phyloP scores from a whole-genome alignment of 2,329 filamentous ascomycete species.

The Phaeosphaeriaceae sp. region DNA sequence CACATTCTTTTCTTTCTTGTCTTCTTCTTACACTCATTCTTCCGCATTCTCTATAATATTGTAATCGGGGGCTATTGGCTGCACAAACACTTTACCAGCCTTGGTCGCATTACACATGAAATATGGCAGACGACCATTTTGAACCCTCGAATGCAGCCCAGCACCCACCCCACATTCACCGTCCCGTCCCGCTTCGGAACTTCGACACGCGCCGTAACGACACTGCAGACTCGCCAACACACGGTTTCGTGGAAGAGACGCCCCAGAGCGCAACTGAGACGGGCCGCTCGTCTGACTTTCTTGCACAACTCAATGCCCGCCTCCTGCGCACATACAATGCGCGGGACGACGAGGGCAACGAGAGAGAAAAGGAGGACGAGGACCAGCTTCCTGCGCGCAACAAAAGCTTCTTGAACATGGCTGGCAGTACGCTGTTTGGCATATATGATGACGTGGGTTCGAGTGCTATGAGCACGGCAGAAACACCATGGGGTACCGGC shows the following conservation, averaged over 20 bases:
- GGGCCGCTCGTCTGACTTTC: constrained; percentile 40
- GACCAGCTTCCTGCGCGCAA: constrained; percentile 61
- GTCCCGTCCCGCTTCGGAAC: constrained; percentile 48
- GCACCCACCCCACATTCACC: constrained; percentile 42
- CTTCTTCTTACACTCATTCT: constrained; percentile 14
- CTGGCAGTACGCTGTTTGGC: constrained; percentile 85
- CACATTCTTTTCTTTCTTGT: constrained; percentile 6
- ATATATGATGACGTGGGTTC: constrained; percentile 70
- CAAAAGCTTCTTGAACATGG: constrained; percentile 83
- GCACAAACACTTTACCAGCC: constrained; percentile 2
- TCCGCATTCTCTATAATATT: constrained; percentile 9
- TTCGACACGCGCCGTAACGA: constrained; percentile 30
- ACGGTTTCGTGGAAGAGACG: constrained; percentile 27
- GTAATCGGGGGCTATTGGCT: constrained; percentile 7
- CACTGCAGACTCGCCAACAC: constrained; percentile 34
- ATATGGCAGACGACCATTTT: constrained; percentile 41
- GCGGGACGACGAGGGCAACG: constrained; percentile 28
- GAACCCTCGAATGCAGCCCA: constrained; percentile 24
- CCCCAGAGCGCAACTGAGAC: constrained; percentile 28
- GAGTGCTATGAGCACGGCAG: constrained; percentile 57
- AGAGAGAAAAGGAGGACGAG: constrained; percentile 24
- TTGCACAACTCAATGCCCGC: constrained; percentile 46
- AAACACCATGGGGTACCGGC: constrained; percentile 80
- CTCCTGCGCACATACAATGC: constrained; percentile 39
- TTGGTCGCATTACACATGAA: constrained; percentile 9